Evolutionary conservation across 1,139 yeast genomes (phyloP), one percentile per base, ranked within the genome.

Genomic region (Suhomyces coccinellae): DNA sequence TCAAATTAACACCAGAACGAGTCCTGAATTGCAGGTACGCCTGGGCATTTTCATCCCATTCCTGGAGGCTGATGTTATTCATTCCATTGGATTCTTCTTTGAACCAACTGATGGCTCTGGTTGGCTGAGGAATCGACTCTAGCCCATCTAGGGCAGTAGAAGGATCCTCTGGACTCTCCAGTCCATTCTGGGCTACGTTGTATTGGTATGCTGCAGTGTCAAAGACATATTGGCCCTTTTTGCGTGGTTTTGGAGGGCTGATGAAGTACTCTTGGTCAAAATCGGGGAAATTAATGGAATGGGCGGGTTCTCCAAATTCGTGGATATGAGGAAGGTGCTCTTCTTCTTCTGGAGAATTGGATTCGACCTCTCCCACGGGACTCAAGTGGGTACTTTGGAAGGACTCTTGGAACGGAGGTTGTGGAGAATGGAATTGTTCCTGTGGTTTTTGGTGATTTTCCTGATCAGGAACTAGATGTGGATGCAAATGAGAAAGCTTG

Each of bases 1-100:
- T 50, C 6, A 51, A 47, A 36, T 54, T 57, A 15, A 48, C 52
- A 5, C 65, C 66, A 2, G 65, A 59, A 36, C 69, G 54, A 9
- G 57, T 49, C 40, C 69, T 50, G 6, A 47, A 45, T 27, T 62
- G 59, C 8, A 55, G 49, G 58, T 71, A 71, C 3, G 46, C 30
- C 9, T 54, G 53, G 8, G 59, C 45, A 39, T 65, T 59, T 7
- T 55, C 52, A 28, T 65, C 63, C 75, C 76, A 71, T 27, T 69
- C 66, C 26, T 63, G 54, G 14, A 63, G 55, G 9, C 70, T 59
- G 12, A 69, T 66, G 38, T 57, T 59, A 32, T 58, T 53, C 31
- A 55, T 42, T 4, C 51, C 41, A 8, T 35, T 36, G 24, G 28
- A 12, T 8, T 38, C 41, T 10, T 43, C 46, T 8, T 43, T 36